A percentile compares a stretch with the other conserved stretches of the same genome.
phyloP scores from a whole-genome alignment of 2,329 filamentous ascomycete species.

The Calonectria pauciramosa region DNA sequence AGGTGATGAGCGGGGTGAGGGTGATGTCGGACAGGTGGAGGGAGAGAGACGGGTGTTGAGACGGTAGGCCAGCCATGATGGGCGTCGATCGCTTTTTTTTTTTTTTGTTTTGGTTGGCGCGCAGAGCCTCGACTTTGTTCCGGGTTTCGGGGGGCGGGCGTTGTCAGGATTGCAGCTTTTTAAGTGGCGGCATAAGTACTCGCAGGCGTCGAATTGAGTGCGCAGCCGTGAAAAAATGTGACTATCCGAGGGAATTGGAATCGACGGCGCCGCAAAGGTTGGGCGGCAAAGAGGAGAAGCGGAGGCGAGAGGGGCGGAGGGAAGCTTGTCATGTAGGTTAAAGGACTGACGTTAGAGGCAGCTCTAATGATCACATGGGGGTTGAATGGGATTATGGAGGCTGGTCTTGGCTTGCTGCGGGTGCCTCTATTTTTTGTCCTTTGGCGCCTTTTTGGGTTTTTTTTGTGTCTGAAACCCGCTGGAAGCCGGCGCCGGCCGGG shows the following conservation, averaged over 20 bases:
- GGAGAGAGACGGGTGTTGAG: conserved; percentile 64
- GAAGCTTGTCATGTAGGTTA: conserved; percentile 2
- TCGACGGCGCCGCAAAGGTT: neutral
- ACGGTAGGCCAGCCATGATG: conserved; percentile 57
- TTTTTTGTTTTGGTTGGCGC: conserved; percentile 7
- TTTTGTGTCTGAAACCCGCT: conserved; percentile 14
- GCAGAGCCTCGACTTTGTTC: conserved; percentile 11
- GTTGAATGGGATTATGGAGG: conserved; percentile 8
- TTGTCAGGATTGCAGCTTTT: neutral
- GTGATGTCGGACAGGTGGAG: conserved; percentile 70
- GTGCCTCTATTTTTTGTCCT: neutral
- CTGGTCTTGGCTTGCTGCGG: conserved; percentile 13
- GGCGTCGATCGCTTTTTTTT: conserved; percentile 9
- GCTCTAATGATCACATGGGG: conserved; percentile 30
- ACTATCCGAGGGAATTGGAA: neutral
- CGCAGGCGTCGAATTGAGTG: conserved; percentile 11
- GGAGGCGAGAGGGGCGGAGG: neutral
- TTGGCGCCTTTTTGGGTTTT: conserved; percentile 10
- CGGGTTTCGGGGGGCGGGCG: neutral
- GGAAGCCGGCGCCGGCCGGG: conserved; percentile 12
- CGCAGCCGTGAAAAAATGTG: neutral
- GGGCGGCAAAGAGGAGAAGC: neutral
- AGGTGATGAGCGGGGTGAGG: conserved; percentile 70
- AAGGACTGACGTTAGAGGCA: conserved; percentile 22
- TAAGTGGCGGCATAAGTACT: neutral